Evolutionary conservation across 495 filamentous ascomycete genomes (phyloP).

Genomic region (Oidiodendron maius): DNA sequence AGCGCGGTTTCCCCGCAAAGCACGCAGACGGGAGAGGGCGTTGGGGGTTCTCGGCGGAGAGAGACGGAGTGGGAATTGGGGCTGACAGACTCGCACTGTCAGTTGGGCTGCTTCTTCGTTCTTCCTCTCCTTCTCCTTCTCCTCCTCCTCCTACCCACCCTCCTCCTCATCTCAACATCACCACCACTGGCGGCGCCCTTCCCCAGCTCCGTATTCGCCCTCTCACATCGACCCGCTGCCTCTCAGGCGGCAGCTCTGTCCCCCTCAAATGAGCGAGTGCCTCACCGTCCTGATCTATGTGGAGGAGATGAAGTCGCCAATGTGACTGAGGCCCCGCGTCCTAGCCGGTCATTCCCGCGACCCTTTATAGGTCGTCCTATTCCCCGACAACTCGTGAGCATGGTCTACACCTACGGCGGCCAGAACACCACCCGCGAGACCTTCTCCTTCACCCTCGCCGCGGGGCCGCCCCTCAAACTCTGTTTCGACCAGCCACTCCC

Average conservation of each 20-base stretch:
- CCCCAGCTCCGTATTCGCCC: too few relatives aligned
- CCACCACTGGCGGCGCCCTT: too few relatives aligned
- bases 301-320: slow-evolving; percentile 23
- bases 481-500: slow-evolving; percentile 16
- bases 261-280: slow-evolving; percentile 10
- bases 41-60: too few relatives aligned
- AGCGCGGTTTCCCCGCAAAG: too few relatives aligned
- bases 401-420: slow-evolving; percentile 21
- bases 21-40: too few relatives aligned
- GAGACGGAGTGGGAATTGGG: too few relatives aligned
- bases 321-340: slow-evolving; percentile 17
- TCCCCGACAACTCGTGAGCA: slow-evolving; percentile 21
- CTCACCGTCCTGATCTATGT: slow-evolving; percentile 21
- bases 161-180: too few relatives aligned
- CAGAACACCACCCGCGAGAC: slow-evolving; percentile 4
- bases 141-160: not conserved
- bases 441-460: slow-evolving; percentile 19
- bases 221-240: too few relatives aligned
- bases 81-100: too few relatives aligned
- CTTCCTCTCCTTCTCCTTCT: not conserved
- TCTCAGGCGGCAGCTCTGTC: not conserved
- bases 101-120: not conserved
- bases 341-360: not conserved
- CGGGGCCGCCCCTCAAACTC: slow-evolving; percentile 15
- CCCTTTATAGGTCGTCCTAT: too few relatives aligned